Evolutionary conservation across 208 protist species (phyloP), one percentile per base, ranked within the genome.

Genomic region (Cochliopodium minus): DNA sequence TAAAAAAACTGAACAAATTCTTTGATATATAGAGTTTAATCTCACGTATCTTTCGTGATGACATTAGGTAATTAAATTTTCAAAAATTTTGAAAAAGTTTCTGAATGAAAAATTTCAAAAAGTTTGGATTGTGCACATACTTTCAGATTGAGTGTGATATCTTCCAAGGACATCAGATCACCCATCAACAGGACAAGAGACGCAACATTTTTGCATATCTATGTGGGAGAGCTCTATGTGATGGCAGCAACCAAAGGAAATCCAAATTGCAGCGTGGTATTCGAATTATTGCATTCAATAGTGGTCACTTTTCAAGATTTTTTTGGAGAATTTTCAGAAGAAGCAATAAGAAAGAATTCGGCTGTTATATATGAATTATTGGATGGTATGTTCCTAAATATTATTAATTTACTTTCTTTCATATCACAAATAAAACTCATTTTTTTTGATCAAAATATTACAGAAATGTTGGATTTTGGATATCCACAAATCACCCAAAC

Each of bases 401-500:
- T 17, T 5, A 13, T 11, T 35, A 36, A 40, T 3, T 23, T 33
- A 38, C 7, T 48, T 26, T 61, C 38, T 47, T 11, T 33, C 49
- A 17, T 26, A 11, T 13, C 13, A 11, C 33, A n/a, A 11, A 13
- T 11, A 13, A 13, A 10, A 17, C 30, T 17, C 53, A 15, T 15
- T 38, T 34, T 56, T 66, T 54, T 39, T 13, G 10, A 29, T 40
- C 4, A 35, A 15, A 29, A 23, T 50, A 7, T 30, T 32, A 39
- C 42, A 81, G 90, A 97, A 67, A 85, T 88, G 2, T 74, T 96
- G 55, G 94, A 98, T 74, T 97, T 91, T 78, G 94, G 94, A 23
- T 96, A 94, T 64, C 94, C 92, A 33, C 86, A 95, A 61, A 79
- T 77, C 50, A 87, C 74, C 26, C 81, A 91, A 42, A 59, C 64